Base-by-base conservation (phyloP, 2,329 filamentous ascomycete genomes). In the Microdochium paspali region DNA sequence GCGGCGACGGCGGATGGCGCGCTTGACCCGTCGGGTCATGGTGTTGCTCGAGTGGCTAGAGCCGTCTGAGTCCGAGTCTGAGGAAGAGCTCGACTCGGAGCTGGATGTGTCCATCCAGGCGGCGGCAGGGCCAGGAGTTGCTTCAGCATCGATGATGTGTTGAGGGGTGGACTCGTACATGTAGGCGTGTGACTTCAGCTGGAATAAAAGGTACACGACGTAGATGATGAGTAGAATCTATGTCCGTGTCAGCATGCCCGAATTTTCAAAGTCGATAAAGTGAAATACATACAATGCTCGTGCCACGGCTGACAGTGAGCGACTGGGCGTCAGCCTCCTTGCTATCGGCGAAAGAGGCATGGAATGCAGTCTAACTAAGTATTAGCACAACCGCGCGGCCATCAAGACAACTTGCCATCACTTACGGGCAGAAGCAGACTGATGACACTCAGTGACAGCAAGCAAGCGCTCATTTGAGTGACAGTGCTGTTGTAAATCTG, bases 401-500 rank as follows among this genome's bases (percentile, higher is more conserved):
- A n/a, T n/a, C n/a, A n/a, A n/a, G n/a, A 20, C 18, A 18, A 21
- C 18, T 12, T 35, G 5, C 9, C 35, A 21, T 21, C 13, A 66
- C 79, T 56, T 67, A 86, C 84, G 1, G 90, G 90, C 12, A 96
- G 69, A 24, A 95, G 77, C 21, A 95, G 73, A 70, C 90, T 95
- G 67, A 88, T 90, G 51, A 95, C 90, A 60, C 87, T 90, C 65
- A 95, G 67, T 71, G 88, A 94, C 56, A 96, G 78, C 56, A 96
- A 74, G 68, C 89, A 95, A 46, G 90, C 90, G 62, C 89, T 95
- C 88, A 95, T 95, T 64, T 96, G 90, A 1, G 90, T 95, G 49
- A 95, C 88, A 21, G 88, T 95, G 67, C 83, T 93, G 68, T 95
- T 96, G 69, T 95, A 96, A 52, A 96, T 84, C 79, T 95, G 90